These are phyloP conservation scores for Fusarium setosum DNA, from an alignment of 2,329 filamentous ascomycete species.

Conservation along the genomic window DNA sequence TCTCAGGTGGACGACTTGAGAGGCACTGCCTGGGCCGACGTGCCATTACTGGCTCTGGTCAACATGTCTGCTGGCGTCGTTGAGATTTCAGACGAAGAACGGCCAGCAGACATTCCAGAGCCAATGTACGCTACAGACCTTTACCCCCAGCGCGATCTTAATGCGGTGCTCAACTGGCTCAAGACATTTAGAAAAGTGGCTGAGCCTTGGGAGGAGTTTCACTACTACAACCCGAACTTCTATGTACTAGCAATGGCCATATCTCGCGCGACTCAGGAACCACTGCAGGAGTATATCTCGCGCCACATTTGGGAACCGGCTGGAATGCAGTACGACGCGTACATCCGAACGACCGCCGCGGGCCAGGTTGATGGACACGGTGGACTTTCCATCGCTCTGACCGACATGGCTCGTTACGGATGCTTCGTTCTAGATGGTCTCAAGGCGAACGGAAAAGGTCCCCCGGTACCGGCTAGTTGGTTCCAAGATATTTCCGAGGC, in stretches of 20 bases:
- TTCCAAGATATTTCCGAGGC: slow-evolving; percentile 24
- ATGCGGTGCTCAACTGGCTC: slow-evolving; percentile 26
- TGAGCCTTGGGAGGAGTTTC: slow-evolving; percentile 35
- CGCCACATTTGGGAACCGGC: slow-evolving; percentile 32
- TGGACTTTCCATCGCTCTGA: slow-evolving; percentile 17
- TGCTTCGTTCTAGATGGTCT: slow-evolving; percentile 25
- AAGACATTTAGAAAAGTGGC: slow-evolving; percentile 26
- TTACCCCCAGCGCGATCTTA: slow-evolving; percentile 18
- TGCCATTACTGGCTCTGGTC: slow-evolving; percentile 24
- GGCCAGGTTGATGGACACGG: slow-evolving; percentile 30
- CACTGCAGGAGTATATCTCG: slow-evolving; percentile 24
- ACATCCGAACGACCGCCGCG: slow-evolving; percentile 29
- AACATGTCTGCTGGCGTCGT: slow-evolving; percentile 32
- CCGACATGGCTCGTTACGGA: slow-evolving; percentile 30
- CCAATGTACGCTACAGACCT: slow-evolving; percentile 35
- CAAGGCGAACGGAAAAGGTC: slow-evolving; percentile 2
- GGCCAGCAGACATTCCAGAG: slow-evolving; percentile 20
- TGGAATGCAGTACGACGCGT: slow-evolving; percentile 32
- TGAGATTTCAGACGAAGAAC: slow-evolving; percentile 23
- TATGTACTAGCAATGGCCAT: slow-evolving; percentile 27
- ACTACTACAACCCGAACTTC: slow-evolving; percentile 36
- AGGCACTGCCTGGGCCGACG: slow-evolving; percentile 26
- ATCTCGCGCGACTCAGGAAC: slow-evolving; percentile 17
- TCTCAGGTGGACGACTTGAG: slow-evolving; percentile 21
- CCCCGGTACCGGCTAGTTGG: slow-evolving; percentile 15